phyloP scores from a whole-genome alignment of 1,284 basidiomycete genomes.

The Ustilago lituana region DNA sequence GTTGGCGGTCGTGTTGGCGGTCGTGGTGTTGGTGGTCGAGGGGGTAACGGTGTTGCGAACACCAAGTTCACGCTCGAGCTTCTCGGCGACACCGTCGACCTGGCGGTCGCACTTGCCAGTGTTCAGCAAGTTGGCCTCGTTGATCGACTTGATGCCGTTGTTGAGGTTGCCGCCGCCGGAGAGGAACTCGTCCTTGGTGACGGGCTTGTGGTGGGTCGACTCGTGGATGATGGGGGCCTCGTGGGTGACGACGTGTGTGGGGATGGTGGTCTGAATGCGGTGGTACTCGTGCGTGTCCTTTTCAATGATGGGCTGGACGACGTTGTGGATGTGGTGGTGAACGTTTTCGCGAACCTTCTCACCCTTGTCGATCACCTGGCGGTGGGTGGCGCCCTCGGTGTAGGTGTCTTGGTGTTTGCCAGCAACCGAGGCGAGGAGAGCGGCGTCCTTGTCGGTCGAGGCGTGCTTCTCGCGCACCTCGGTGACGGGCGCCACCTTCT shows the following conservation, averaged over 20 bases:
- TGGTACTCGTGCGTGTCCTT: conserved; percentile 67
- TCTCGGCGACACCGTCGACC: conserved; percentile 58
- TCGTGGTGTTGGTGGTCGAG: conserved; percentile 3
- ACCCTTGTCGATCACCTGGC: conserved; percentile 65
- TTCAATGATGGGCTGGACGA: conserved; percentile 67
- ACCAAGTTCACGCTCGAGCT: conserved; percentile 50
- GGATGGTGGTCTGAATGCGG: conserved; percentile 64
- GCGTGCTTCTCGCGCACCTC: conserved; percentile 62
- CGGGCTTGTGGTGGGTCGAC: conserved; percentile 60
- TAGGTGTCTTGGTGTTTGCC: conserved; percentile 56
- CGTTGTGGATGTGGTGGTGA: conserved; percentile 67
- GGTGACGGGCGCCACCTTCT: conserved; percentile 58
- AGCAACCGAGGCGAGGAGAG: conserved; percentile 61
- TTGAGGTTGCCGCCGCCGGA: conserved; percentile 56
- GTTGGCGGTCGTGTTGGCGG: not conserved
- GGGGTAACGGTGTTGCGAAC: conserved; percentile 19
- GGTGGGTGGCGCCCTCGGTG: conserved; percentile 54
- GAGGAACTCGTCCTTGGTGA: conserved; percentile 63
- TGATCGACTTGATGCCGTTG: conserved; percentile 39
- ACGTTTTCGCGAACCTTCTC: conserved; percentile 63
- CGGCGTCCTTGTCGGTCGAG: conserved; percentile 66
- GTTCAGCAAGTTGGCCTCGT: conserved; percentile 60
- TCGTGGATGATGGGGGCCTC: conserved; percentile 67
- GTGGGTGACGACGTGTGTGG: conserved; percentile 60
- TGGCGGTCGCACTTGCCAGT: conserved; percentile 57